Conservation (phyloP, 2,329 filamentous ascomycete genomes). For the Harringtonia lauricola region DNA sequence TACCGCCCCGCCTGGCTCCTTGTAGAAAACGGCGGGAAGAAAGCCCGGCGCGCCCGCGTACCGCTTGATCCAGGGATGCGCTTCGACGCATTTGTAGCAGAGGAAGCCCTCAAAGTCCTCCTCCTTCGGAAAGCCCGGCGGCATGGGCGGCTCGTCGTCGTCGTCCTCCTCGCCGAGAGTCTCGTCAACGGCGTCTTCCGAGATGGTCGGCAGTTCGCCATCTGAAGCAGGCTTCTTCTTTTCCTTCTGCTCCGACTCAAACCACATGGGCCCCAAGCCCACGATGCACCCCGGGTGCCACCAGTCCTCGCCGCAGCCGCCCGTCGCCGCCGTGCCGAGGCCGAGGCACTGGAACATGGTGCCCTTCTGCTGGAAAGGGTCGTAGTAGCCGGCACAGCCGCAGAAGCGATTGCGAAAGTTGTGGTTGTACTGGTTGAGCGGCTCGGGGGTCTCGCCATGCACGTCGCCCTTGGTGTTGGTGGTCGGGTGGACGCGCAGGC, state of each 20-base stretch:
- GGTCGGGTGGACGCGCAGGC: slow-evolving; percentile 57
- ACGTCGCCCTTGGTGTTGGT: slow-evolving; percentile 70
- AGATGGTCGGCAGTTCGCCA: slow-evolving; percentile 7
- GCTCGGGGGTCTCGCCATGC: slow-evolving; percentile 60
- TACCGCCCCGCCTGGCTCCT: slow-evolving; percentile 10
- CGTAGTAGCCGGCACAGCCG: slow-evolving; percentile 77
- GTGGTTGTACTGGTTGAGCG: slow-evolving; percentile 82
- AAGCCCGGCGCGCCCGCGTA: slow-evolving; percentile 79
- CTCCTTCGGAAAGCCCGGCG: slow-evolving; percentile 78
- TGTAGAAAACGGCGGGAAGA: slow-evolving; percentile 55
- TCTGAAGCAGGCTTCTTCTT: background rate
- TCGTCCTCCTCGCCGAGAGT: slow-evolving; percentile 31
- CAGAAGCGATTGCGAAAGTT: slow-evolving; percentile 94
- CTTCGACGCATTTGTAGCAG: slow-evolving; percentile 86
- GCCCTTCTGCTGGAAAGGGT: slow-evolving; percentile 79
- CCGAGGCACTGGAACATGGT: slow-evolving; percentile 98
- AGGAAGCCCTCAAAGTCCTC: slow-evolving; percentile 84
- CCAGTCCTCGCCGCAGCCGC: slow-evolving; percentile 95
- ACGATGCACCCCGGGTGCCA: slow-evolving; percentile 91
- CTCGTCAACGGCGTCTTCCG: slow-evolving; percentile 12
- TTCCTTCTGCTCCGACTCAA: slow-evolving; percentile 30
- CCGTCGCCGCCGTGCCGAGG: slow-evolving; percentile 65
- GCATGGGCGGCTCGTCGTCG: slow-evolving; percentile 56
- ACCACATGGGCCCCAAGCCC: slow-evolving; percentile 66
- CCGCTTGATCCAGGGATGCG: slow-evolving; percentile 81